These are phyloP conservation scores for Hansenula sp. DNA, from an alignment of 1,139 yeast species.

Conservation along the genomic window DNA sequence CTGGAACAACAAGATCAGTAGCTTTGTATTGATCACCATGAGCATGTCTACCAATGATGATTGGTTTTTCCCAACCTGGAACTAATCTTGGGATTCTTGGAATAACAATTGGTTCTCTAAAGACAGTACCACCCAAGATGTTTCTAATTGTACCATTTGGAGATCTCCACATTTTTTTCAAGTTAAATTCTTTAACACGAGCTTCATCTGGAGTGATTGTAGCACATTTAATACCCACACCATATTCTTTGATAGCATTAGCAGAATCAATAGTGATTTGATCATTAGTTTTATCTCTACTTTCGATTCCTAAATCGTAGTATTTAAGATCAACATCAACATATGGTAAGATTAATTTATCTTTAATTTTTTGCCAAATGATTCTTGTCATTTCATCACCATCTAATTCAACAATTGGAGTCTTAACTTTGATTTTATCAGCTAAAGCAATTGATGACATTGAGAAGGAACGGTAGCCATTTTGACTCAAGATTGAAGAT, in stretches of 20 bases:
- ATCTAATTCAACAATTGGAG: slow-evolving; percentile 92
- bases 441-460: slow-evolving; percentile 9
- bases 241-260: slow-evolving; percentile 79
- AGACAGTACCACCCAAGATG: slow-evolving; percentile 92
- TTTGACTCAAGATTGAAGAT: slow-evolving; percentile 9
- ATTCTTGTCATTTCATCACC: slow-evolving; percentile 97
- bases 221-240: slow-evolving; percentile 95
- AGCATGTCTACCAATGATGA: slow-evolving; percentile 95
- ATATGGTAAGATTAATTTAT: slow-evolving; percentile 77
- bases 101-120: slow-evolving; percentile 93
- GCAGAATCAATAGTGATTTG: slow-evolving; percentile 88
- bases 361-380: slow-evolving; percentile 84
- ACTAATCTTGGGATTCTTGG: slow-evolving; percentile 84
- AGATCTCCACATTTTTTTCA: slow-evolving; percentile 95
- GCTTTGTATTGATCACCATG: slow-evolving; percentile 97
- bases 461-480: slow-evolving; percentile 13
- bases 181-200: slow-evolving; percentile 81
- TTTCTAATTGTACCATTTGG: slow-evolving; percentile 97
- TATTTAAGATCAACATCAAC: slow-evolving; percentile 85
- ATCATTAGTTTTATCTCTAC: slow-evolving; percentile 85
- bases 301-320: slow-evolving; percentile 82
- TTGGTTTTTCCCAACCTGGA: slow-evolving; percentile 93
- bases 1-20: slow-evolving; percentile 74
- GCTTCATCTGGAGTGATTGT: slow-evolving; percentile 98
- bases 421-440: slow-evolving; percentile 73